Percentiles rank a stretch among this genome's conserved stretches.
Evolutionary conservation across 257 asterid genomes (phyloP).

Genomic region (Euphrasia confusa): DNA sequence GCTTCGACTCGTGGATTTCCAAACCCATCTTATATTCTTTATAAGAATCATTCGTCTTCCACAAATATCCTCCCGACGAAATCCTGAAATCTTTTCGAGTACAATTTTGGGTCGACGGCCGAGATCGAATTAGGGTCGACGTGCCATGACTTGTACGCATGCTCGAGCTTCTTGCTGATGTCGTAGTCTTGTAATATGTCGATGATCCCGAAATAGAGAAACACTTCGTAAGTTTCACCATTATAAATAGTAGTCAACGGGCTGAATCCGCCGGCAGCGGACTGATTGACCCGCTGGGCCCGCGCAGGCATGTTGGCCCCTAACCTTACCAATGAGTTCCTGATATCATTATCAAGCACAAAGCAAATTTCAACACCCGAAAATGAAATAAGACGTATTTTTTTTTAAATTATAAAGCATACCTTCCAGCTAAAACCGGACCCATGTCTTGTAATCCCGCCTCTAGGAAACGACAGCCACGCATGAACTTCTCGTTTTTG

Average conservation of each 20-base stretch:
- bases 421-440: constrained; percentile 77
- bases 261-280: constrained; percentile 47
- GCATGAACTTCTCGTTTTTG: constrained; percentile 82
- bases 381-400: no score
- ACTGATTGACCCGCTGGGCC: constrained; percentile 69
- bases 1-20: no score
- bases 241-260: constrained; percentile 39
- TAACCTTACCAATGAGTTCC: constrained; percentile 74
- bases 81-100: constrained; percentile 81
- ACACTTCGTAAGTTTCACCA: constrained; percentile 65
- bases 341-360: constrained; percentile 15
- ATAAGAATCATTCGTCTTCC: constrained; percentile 53
- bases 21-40: background rate
- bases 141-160: constrained; percentile 88
- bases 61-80: constrained; percentile 74
- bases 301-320: constrained; percentile 99
- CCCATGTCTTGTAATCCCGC: constrained; percentile 94
- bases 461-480: constrained; percentile 91
- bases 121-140: constrained; percentile 83
- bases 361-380: constrained; percentile 2
- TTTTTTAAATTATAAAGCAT: constrained; percentile 8
- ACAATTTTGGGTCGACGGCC: constrained; percentile 90
- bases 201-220: constrained; percentile 86
- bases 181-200: constrained; percentile 93
- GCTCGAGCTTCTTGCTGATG: constrained; percentile 90